A percentile compares a stretch with the other conserved stretches of the same genome.
Conservation (phyloP, 306 rosid species). For the Crotalaria pallida region DNA sequence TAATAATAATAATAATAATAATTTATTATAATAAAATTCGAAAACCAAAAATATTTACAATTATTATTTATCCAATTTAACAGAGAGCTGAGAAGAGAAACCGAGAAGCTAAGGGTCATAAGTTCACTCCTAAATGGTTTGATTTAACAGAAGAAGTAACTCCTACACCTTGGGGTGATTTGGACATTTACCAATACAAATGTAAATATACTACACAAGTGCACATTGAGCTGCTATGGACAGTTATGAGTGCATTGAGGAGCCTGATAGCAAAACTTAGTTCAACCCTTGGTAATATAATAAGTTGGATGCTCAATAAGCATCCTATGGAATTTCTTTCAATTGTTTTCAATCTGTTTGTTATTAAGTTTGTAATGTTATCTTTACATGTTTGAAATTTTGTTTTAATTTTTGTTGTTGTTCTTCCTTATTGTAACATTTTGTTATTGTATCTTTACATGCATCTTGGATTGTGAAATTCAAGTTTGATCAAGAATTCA, state of each 20-base stretch:
- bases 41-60: too few species aligned
- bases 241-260: constrained; percentile 36
- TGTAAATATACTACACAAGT: constrained; percentile 60
- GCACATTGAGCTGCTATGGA: constrained; percentile 51
- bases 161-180: constrained; percentile 76
- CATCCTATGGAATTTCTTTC: constrained; percentile 22
- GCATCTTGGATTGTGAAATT: too few species aligned
- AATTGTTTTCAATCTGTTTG: not conserved
- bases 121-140: constrained; percentile 69
- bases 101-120: constrained; percentile 50
- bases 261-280: constrained; percentile 35
- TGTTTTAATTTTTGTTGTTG: not conserved
- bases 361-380: constrained; percentile 26
- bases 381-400: constrained; percentile 13
- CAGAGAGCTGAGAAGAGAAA: constrained; percentile 72
- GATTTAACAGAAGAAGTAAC: constrained; percentile 54
- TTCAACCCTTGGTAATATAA: constrained; percentile 80
- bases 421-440: constrained; percentile 7
- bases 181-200: constrained; percentile 68
- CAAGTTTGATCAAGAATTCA: too few species aligned
- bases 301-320: constrained; percentile 35
- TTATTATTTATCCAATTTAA: too few species aligned
- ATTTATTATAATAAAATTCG: too few species aligned
- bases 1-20: too few species aligned
- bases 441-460: too few species aligned